phyloP scores from a whole-genome alignment of 768 basidiomycete species.

The Termitomyces eurrhizus region DNA sequence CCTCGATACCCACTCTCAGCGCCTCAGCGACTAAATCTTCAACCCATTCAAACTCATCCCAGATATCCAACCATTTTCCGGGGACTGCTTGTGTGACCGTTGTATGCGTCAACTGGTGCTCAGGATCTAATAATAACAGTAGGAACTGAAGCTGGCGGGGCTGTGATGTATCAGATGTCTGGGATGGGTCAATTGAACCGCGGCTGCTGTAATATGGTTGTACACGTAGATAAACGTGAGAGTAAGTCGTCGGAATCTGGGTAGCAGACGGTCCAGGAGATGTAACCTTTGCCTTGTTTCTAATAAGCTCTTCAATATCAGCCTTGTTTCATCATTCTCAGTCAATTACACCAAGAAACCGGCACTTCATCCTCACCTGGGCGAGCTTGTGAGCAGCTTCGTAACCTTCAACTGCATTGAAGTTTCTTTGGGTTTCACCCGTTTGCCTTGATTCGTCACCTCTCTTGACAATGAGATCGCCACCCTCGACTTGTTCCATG shows the following conservation, averaged over 20 bases:
- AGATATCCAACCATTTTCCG: conserved; percentile 79
- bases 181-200: conserved; percentile 32
- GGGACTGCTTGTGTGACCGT: conserved; percentile 85
- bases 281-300: conserved; percentile 45
- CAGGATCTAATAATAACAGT: conserved; percentile 71
- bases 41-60: conserved; percentile 95
- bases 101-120: conserved; percentile 70
- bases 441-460: conserved; percentile 76
- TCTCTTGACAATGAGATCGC: conserved; percentile 84
- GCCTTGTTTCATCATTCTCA: conserved; percentile 42
- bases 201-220: conserved; percentile 73
- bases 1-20: conserved; percentile 79
- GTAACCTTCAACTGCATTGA: conserved; percentile 82
- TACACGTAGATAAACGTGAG: conserved; percentile 89
- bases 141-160: conserved; percentile 65
- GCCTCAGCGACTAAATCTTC: conserved; percentile 92
- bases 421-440: conserved; percentile 49
- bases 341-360: conserved; percentile 2
- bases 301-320: conserved; percentile 72
- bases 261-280: conserved; percentile 27
- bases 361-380: conserved; percentile 46
- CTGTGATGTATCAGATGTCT: conserved; percentile 29
- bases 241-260: conserved; percentile 68
- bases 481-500: conserved; percentile 93
- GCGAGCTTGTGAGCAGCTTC: conserved; percentile 82